Conservation (phyloP, 2,329 filamentous ascomycete species). For the Aureobasidium namibiae region DNA sequence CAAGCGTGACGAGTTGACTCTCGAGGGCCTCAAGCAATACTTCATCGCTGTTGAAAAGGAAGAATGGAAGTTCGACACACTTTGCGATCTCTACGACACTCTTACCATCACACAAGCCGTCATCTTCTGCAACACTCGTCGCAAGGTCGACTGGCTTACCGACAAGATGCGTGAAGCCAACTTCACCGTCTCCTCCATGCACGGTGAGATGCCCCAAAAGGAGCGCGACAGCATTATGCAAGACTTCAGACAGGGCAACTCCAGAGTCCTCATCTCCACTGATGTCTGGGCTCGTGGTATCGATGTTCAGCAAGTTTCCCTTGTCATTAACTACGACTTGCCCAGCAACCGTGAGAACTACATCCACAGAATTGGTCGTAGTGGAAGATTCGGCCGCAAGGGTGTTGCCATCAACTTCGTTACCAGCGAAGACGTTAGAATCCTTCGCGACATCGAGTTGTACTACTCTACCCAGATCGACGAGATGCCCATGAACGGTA, state of each 20-base stretch:
- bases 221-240: slow-evolving; percentile 99
- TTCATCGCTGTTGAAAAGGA: slow-evolving; percentile 99
- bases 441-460: slow-evolving; percentile 92
- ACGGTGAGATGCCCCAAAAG: slow-evolving; percentile 98
- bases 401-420: slow-evolving; percentile 99
- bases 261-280: slow-evolving; percentile 90
- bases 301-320: slow-evolving; percentile 94
- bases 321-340: slow-evolving; percentile 98
- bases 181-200: slow-evolving; percentile 98
- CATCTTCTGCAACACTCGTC: slow-evolving; percentile 98
- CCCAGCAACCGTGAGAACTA: slow-evolving; percentile 99
- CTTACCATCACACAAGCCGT: slow-evolving; percentile 97
- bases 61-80: slow-evolving; percentile 98
- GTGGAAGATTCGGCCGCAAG: slow-evolving; percentile 92
- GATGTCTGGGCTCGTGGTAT: slow-evolving; percentile 98
- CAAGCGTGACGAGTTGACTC: slow-evolving; percentile 96
- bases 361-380: slow-evolving; percentile 95
- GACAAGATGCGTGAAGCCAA: slow-evolving; percentile 99
- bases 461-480: slow-evolving; percentile 97
- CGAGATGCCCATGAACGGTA: slow-evolving; percentile 90
- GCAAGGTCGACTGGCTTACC: slow-evolving; percentile 98
- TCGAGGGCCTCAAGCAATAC: slow-evolving; percentile 97
- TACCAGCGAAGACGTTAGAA: slow-evolving; percentile 94
- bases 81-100: slow-evolving; percentile 97
- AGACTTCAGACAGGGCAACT: slow-evolving; percentile 95